These are phyloP conservation scores for Backusella macrospora DNA, from an alignment of 192 early-diverging fungal genomes.

Conservation along the genomic window DNA sequence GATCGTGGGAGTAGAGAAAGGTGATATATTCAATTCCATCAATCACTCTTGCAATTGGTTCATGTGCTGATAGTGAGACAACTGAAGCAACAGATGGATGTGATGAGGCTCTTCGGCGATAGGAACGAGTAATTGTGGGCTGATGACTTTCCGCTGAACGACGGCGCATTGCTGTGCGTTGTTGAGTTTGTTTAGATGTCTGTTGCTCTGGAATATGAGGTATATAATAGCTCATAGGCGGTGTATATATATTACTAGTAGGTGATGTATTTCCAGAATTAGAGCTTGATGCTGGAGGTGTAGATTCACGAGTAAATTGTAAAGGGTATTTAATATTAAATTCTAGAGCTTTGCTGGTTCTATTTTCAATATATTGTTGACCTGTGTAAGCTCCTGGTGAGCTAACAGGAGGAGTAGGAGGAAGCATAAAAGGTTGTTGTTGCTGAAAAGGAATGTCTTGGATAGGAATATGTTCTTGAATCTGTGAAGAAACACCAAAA, in stretches of 20 bases:
- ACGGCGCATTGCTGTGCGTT: slow-evolving; percentile 14
- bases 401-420: neutral
- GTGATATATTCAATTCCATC: slow-evolving; percentile 38
- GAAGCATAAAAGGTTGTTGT: neutral
- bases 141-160: slow-evolving; percentile 2
- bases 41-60: slow-evolving; percentile 31
- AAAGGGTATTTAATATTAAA: neutral
- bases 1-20: slow-evolving; percentile 37
- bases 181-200: neutral
- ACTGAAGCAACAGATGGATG: slow-evolving; percentile 35
- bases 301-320: slow-evolving; percentile 14
- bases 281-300: neutral
- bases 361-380: neutral
- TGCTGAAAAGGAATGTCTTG: neutral
- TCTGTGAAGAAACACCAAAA: neutral
- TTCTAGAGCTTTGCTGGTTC: neutral
- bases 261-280: slow-evolving; percentile 10
- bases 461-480: neutral
- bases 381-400: neutral
- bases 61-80: slow-evolving; percentile 38
- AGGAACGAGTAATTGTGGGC: neutral
- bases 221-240: neutral
- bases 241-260: neutral
- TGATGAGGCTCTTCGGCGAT: slow-evolving; percentile 5
- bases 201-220: neutral